Evolutionary conservation across 129 eudicot genomes (phyloP).

Genomic region (Flaveria bidentis): DNA sequence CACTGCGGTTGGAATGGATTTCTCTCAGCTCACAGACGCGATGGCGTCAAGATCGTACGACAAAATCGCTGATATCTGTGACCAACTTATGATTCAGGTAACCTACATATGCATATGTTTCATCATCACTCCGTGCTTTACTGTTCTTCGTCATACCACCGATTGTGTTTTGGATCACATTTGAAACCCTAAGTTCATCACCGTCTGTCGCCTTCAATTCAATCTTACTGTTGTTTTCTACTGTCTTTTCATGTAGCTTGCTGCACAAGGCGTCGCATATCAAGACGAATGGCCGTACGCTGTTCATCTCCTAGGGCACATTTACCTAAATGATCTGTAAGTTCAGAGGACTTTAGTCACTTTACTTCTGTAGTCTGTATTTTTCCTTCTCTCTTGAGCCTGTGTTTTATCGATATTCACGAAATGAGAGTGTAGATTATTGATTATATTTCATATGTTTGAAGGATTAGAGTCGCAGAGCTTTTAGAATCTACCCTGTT

Average conservation of each 20-base stretch:
- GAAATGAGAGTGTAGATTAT: too few species aligned
- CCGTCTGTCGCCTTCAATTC: not conserved
- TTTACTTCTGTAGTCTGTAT: not conserved
- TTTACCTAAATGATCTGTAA: slow-evolving; percentile 81
- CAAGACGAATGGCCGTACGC: slow-evolving; percentile 91
- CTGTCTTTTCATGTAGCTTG: slow-evolving; percentile 37
- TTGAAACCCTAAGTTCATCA: slow-evolving; percentile 43
- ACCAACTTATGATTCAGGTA: slow-evolving; percentile 74
- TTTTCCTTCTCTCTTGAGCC: not conserved
- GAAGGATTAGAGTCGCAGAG: not conserved
- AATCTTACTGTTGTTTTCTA: not conserved
- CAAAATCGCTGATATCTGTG: slow-evolving; percentile 66
- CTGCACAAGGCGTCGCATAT: slow-evolving; percentile 62
- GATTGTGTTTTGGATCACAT: slow-evolving; percentile 12
- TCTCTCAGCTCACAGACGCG: slow-evolving; percentile 58
- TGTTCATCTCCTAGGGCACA: slow-evolving; percentile 75
- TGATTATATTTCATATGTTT: too few species aligned
- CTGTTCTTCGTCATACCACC: not conserved
- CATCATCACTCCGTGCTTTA: not conserved
- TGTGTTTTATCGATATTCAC: not conserved
- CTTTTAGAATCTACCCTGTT: not conserved
- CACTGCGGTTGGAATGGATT: slow-evolving; percentile 47
- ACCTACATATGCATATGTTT: not conserved
- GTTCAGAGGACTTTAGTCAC: not conserved
- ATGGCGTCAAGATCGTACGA: slow-evolving; percentile 60